phyloP scores from a whole-genome alignment of 139 green algal species.

The Picochlorum sp. region DNA sequence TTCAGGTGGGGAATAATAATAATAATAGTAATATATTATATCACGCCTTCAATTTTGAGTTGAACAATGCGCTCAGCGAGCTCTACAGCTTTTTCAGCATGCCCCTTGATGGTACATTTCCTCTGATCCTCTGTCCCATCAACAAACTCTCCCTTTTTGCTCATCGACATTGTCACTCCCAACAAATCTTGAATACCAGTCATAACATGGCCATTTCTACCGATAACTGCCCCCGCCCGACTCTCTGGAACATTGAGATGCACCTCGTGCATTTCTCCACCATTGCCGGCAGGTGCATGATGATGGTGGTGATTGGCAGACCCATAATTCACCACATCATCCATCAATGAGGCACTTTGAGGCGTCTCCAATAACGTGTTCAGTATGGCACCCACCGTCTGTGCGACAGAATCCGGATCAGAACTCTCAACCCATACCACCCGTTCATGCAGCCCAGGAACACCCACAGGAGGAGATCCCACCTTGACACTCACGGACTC shows the following conservation, averaged over 20 bases:
- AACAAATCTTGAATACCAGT: conserved; percentile 61
- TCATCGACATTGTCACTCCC: conserved; percentile 52
- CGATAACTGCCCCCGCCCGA: conserved; percentile 67
- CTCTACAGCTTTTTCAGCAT: conserved; percentile 26
- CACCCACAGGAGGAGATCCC: conserved; percentile 40
- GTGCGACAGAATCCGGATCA: conserved; percentile 55
- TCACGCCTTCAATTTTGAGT: conserved; percentile 7
- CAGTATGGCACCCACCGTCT: conserved; percentile 64
- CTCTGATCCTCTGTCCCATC: conserved; percentile 44
- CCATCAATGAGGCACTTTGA: conserved; percentile 43
- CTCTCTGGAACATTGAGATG: conserved; percentile 39
- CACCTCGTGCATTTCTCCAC: neutral
- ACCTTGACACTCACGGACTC: conserved; percentile 49
- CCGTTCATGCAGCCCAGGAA: conserved; percentile 42
- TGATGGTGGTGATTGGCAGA: neutral
- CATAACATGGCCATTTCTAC: conserved; percentile 54
- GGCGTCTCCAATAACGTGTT: conserved; percentile 65
- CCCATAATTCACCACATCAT: conserved; percentile 27
- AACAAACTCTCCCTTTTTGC: conserved; percentile 48
- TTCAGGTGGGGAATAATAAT: neutral
- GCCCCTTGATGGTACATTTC: conserved; percentile 44
- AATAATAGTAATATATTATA: neutral
- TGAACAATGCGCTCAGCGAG: conserved; percentile 49
- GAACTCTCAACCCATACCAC: conserved; percentile 64
- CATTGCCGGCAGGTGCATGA: conserved; percentile 6